These are phyloP conservation scores for Diaporthe sp. DNA, from an alignment of 2,329 filamentous ascomycete species.

Conservation along the genomic window DNA sequence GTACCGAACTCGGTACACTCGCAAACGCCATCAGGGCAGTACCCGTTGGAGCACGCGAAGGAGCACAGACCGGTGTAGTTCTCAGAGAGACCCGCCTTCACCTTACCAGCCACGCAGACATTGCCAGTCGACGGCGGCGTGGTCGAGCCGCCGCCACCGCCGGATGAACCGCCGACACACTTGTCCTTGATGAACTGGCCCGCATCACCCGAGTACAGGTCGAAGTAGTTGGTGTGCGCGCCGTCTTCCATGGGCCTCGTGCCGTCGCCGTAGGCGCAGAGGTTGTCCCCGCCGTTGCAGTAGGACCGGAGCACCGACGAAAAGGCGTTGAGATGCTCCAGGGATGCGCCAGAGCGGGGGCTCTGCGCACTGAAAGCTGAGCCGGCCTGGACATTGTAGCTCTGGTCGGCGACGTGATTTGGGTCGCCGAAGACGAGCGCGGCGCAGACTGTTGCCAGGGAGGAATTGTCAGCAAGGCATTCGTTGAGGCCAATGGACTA, in stretches of 20 bases:
- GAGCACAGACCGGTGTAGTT: constrained; percentile 28
- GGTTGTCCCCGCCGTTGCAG: constrained; percentile 4
- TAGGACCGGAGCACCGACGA: constrained; percentile 15
- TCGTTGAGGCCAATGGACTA: neutral
- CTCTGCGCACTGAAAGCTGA: neutral
- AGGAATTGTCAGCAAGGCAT: neutral
- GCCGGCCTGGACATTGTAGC: constrained; percentile 31
- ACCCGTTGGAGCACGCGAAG: constrained; percentile 24
- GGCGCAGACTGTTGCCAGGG: constrained; percentile 2
- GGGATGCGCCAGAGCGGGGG: neutral
- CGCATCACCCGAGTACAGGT: constrained; percentile 20
- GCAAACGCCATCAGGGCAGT: constrained; percentile 33
- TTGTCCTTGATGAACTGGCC: constrained; percentile 17
- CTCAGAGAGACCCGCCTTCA: constrained; percentile 5
- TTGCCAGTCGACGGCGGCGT: neutral
- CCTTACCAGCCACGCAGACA: constrained; percentile 23
- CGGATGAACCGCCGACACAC: constrained; percentile 2
- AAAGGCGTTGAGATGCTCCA: constrained; percentile 24
- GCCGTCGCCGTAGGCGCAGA: constrained; percentile 32
- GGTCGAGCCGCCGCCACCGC: neutral
- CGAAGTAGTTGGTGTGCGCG: constrained; percentile 32
- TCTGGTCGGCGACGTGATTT: constrained; percentile 11
- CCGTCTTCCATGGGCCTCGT: neutral
- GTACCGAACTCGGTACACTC: constrained; percentile 23
- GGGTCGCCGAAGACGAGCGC: constrained; percentile 26